phyloP scores from a whole-genome alignment of 441 rosid genomes.

The Arabidopsis hybrid region DNA sequence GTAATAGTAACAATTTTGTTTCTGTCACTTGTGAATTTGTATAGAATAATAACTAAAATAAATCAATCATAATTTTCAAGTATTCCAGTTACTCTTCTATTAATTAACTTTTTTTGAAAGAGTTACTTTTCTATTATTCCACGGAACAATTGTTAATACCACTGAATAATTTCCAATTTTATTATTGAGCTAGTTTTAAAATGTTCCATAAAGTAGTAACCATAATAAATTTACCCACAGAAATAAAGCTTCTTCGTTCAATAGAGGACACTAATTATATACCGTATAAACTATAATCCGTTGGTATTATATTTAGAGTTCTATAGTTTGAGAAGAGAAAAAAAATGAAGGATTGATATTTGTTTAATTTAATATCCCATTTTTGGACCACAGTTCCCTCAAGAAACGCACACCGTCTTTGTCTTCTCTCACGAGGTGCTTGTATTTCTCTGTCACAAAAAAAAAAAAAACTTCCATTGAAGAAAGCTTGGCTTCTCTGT shows the following conservation, averaged over 20 bases:
- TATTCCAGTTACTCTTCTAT: not conserved
- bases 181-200: too few species aligned
- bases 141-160: not conserved
- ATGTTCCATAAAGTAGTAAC: not conserved
- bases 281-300: slow-evolving; percentile 1
- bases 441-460: slow-evolving; percentile 25
- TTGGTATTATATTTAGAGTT: not conserved
- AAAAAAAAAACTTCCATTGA: slow-evolving; percentile 24
- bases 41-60: too few species aligned
- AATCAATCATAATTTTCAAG: not conserved
- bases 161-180: not conserved
- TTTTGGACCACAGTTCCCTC: slow-evolving; percentile 37
- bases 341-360: slow-evolving; percentile 23
- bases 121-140: not conserved
- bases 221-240: not conserved
- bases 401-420: slow-evolving; percentile 42
- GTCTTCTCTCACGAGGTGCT: slow-evolving; percentile 45
- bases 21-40: not conserved
- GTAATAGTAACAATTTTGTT: not conserved
- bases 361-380: not conserved
- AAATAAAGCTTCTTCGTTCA: not conserved
- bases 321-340: too few species aligned
- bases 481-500: slow-evolving; percentile 33
- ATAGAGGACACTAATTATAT: not conserved
- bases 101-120: too few species aligned